Evolutionary conservation across 192 early-diverging fungal species (phyloP), one percentile per base, ranked within the genome.

Genomic region (Linnemannia exigua): DNA sequence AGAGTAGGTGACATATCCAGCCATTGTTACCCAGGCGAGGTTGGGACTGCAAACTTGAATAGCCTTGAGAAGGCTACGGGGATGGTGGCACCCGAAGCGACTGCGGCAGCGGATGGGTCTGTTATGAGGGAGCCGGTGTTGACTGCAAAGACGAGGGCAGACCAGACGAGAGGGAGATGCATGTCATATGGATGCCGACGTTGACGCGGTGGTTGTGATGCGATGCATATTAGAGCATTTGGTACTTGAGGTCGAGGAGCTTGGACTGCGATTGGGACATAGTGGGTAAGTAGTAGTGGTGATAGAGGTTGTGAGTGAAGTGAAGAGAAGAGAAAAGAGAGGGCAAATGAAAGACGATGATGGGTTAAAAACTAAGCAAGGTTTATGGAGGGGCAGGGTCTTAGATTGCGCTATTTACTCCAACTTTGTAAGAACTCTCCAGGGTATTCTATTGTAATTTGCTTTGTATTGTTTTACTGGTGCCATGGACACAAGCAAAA

Each of bases 141-240:
- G 46, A 91, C 86, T 17, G 86, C 79, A 83, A 93, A 91, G 16
- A 96, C 95, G 31, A 96, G 80, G 9, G 88, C 85, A 41, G 95
- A 92, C 95, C 95, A 98, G 41, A 97, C 87, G 82, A 99, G 54
- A 93, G 92, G 14, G 98, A 97, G 35, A 99, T 97, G 87, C 95
- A 99, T 5, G 96, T 87, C 84, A 97, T 88, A 87, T 99, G 97
- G 77, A 97, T 95, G 31, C 89, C 77, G 31, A 97, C 88, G 89
- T 99, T 98, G 76, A 91, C 84, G 52, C 85, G 87, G 91, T 95
- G 94, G 88, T 93, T 86, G 87, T 96, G 94, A 89, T 96, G 95
- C 77, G 94, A 91, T 72, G 94, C 96, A 82, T 97, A 96, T 73
- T 92, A 89, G 19, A 94, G 77, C 48, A 97, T 92, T 88, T 98